These are phyloP conservation scores for Suillus subaureus DNA, from an alignment of 768 basidiomycete genomes.

Conservation along the genomic window DNA sequence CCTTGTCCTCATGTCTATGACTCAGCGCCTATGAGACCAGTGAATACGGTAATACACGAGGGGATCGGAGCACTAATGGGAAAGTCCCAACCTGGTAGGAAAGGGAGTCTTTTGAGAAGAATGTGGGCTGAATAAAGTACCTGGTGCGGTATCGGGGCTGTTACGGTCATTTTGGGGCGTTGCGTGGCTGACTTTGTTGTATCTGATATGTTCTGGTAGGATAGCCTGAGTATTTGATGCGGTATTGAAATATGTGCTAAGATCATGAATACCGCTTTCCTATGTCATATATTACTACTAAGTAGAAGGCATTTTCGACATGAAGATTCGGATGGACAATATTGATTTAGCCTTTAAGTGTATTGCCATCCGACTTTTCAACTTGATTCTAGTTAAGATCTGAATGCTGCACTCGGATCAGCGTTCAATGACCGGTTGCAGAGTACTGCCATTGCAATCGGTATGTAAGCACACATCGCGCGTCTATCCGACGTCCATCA, in stretches of 20 bases:
- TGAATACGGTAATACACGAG: slow-evolving; percentile 73
- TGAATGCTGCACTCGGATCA: no score
- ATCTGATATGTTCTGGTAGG: not conserved
- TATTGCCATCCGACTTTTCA: no score
- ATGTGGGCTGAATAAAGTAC: slow-evolving; percentile 46
- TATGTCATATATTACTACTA: no score
- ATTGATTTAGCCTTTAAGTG: no score
- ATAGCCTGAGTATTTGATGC: no score
- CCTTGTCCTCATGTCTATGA: slow-evolving; percentile 83
- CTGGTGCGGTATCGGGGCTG: not conserved
- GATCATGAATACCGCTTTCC: no score
- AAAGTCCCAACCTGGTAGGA: slow-evolving; percentile 30
- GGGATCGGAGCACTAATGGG: slow-evolving; percentile 68
- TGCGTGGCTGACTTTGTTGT: not conserved
- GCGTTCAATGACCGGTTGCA: not conserved
- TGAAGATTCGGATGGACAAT: no score
- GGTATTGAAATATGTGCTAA: no score
- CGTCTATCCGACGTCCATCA: not conserved
- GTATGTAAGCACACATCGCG: not conserved
- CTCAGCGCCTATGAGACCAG: slow-evolving; percentile 71
- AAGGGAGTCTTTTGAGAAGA: slow-evolving; percentile 61
- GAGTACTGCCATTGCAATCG: not conserved
- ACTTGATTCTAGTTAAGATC: no score
- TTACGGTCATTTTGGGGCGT: not conserved
- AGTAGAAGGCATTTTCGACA: no score